Evolutionary conservation across 768 basidiomycete species (phyloP).

Genomic region (Russula sp.): DNA sequence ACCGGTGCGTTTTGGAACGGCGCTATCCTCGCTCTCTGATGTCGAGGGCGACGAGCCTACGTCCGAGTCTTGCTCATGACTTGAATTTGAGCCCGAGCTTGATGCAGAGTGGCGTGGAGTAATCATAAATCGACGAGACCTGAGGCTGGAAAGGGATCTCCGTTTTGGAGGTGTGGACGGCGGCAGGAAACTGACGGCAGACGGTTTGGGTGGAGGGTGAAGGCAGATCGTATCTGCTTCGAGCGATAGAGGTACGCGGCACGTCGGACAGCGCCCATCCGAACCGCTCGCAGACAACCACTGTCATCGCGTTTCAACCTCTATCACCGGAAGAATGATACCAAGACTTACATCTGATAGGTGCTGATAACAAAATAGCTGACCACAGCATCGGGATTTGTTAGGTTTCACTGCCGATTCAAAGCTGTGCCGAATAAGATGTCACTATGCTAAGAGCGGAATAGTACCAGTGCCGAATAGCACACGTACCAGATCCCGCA

Average conservation of each 20-base stretch:
- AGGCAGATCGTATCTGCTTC: conserved; percentile 29
- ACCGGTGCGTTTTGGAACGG: conserved; percentile 7
- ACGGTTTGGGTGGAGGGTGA: conserved; percentile 20
- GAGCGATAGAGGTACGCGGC: conserved; percentile 27
- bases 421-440: conserved; percentile 27
- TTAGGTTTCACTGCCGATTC: conserved; percentile 30
- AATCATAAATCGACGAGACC: conserved; percentile 15
- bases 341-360: conserved; percentile 29
- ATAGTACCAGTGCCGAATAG: conserved; percentile 9
- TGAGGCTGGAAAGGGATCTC: not conserved
- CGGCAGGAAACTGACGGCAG: conserved; percentile 11
- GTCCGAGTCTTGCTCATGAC: conserved; percentile 23
- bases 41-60: conserved; percentile 22
- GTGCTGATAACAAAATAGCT: conserved; percentile 31
- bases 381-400: conserved; percentile 30
- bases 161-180: conserved; percentile 7
- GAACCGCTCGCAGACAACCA: conserved; percentile 26
- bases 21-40: conserved; percentile 26
- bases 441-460: conserved; percentile 1
- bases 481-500: conserved; percentile 31
- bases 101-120: conserved; percentile 6
- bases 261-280: conserved; percentile 31
- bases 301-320: conserved; percentile 9
- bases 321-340: not conserved
- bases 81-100: conserved; percentile 22